Evolutionary conservation across 2,329 filamentous ascomycete species (phyloP).

Genomic region (Ceratocystiopsis minuta): DNA sequence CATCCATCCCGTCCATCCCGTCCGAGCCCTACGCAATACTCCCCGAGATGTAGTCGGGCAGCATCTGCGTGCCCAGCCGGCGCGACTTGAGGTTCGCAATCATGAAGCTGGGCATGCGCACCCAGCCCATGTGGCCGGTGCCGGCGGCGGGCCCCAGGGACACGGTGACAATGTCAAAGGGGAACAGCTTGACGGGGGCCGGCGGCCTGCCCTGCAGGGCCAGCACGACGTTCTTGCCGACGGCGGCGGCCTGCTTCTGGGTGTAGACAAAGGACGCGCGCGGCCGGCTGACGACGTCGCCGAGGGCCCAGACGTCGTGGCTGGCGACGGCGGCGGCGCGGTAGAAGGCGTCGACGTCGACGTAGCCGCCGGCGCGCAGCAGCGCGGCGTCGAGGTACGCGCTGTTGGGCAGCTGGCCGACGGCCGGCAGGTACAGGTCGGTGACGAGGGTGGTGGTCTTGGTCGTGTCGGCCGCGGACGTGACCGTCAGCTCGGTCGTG

Average conservation of each 20-base stretch:
- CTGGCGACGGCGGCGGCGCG: slow-evolving; percentile 24
- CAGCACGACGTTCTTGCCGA: slow-evolving; percentile 35
- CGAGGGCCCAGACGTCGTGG: slow-evolving; percentile 30
- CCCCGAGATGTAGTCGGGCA: slow-evolving; percentile 29
- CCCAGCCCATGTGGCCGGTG: slow-evolving; percentile 23
- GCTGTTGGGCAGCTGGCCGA: slow-evolving; percentile 36
- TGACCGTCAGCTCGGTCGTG: slow-evolving; percentile 29
- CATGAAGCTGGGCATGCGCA: slow-evolving; percentile 31
- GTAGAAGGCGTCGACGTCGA: slow-evolving; percentile 33
- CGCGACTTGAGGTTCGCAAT: slow-evolving; percentile 34
- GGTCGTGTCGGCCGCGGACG: slow-evolving; percentile 19
- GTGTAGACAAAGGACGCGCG: slow-evolving; percentile 24
- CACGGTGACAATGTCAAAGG: slow-evolving; percentile 30
- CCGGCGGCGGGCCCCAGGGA: slow-evolving; percentile 31
- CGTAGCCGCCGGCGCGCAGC: slow-evolving; percentile 22
- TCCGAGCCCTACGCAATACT: slow-evolving; percentile 25
- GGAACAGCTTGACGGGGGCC: slow-evolving; percentile 25
- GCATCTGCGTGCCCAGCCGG: slow-evolving; percentile 26
- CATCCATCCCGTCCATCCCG: too few relatives aligned
- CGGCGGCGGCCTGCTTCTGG: slow-evolving; percentile 34
- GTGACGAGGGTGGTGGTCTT: slow-evolving; percentile 29
- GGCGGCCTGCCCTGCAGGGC: slow-evolving; percentile 26
- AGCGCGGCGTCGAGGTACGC: slow-evolving; percentile 28
- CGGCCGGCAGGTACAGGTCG: slow-evolving; percentile 32
- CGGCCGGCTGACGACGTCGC: slow-evolving; percentile 33